Evolutionary conservation across 1,139 yeast species (phyloP), one percentile per base, ranked within the genome.

Genomic region (Torulaspora globosa): DNA sequence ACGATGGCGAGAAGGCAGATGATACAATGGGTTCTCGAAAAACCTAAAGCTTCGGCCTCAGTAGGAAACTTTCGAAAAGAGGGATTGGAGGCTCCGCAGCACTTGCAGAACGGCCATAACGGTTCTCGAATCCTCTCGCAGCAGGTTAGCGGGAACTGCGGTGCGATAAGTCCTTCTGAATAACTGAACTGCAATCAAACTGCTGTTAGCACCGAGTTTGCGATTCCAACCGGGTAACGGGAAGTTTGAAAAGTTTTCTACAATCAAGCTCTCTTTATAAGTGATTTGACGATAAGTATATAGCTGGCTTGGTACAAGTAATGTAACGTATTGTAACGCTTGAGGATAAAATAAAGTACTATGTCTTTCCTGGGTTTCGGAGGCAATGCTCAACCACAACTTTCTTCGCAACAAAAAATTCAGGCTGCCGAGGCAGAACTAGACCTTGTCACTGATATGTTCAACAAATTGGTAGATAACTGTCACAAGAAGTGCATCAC

Each of bases 361-460:
- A 80, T 82, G 87, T 82, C 88, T 52, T 82, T 81, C 66, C 80
- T 90, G 65, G 98, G 98, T 66, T 77, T 92, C 59, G 95, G 96
- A 60, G 75, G 80, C 48, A 87, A 88, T 53, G 74, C 79, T 48
- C 72, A 82, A 57, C 89, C 90, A 54, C 87, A 82, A 67, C 65
- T 81, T 52, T 74, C 85, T 34, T 77, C 88, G 39, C 85, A 82
- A 58, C 89, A 83, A 66, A 84, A 84, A 69, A 74, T 84, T 52
- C 75, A 76, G 59, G 96, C 94, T 61, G 97, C 97, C 44, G 88
- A 82, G 66, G 78, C 86, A 41, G 97, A 90, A 70, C 78, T 90
- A 57, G 97, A 90, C 66, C 84, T 90, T 83, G 96, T 90, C 58
- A 89, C 97, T 26, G 96, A 94, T 57, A 89, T 90, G 97, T 90